Conservation (phyloP, 2,329 filamentous ascomycete species). For the Didymella glomerata region DNA sequence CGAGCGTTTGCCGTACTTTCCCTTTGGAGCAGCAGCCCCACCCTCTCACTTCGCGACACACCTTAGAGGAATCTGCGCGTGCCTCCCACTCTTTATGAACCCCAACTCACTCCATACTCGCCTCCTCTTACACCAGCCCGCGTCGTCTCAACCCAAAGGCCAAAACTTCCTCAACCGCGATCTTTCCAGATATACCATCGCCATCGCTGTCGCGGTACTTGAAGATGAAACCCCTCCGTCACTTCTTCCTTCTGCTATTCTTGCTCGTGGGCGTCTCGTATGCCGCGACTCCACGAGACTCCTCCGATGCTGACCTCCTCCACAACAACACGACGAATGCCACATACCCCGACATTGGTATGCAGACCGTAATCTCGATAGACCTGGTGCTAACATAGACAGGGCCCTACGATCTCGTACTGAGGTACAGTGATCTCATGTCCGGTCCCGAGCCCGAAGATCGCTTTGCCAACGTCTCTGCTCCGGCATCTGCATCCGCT, state of each 20-base stretch:
- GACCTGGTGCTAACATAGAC: neutral
- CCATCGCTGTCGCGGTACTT: too few species aligned
- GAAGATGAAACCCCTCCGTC: neutral
- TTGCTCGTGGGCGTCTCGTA: neutral
- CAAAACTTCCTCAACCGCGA: neutral
- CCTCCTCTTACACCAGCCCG: neutral
- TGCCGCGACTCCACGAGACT: neutral
- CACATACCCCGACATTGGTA: neutral
- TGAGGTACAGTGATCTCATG: conserved; percentile 1
- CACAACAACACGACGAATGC: neutral
- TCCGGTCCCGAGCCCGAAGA: neutral
- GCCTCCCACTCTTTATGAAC: neutral
- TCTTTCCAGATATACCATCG: neutral
- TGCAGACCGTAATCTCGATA: too few species aligned
- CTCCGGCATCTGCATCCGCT: neutral
- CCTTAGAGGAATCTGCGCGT: neutral
- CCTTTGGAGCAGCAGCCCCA: neutral
- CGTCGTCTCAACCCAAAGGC: neutral
- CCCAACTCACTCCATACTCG: neutral
- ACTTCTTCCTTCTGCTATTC: neutral
- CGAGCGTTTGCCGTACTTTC: conserved; percentile 9
- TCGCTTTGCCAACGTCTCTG: neutral
- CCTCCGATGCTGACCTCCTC: neutral
- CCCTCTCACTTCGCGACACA: neutral
- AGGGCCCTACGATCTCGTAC: neutral